Percentiles rank a stretch among this genome's conserved stretches.
These are phyloP conservation scores for Triticum dicoccoides DNA, from an alignment of 176 grass and related monocot genomes.

Conservation along the genomic window DNA sequence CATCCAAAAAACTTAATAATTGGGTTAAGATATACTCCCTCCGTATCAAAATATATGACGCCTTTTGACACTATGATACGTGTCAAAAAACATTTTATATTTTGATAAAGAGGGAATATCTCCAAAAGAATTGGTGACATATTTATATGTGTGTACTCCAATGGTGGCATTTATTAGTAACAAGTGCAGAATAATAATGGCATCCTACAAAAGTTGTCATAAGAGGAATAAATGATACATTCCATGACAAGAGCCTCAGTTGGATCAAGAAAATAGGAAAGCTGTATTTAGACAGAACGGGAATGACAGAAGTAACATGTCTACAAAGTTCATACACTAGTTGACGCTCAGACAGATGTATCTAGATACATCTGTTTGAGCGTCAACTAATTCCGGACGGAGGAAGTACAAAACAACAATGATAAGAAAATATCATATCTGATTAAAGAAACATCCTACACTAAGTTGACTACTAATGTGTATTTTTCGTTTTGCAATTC, in stretches of 20 bases:
- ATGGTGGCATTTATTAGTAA: neutral
- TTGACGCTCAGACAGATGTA: too few relatives aligned
- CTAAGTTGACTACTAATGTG: neutral
- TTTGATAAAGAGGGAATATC: neutral
- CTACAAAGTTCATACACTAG: neutral
- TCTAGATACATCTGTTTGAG: too few relatives aligned
- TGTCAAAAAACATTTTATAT: too few relatives aligned
- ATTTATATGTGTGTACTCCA: neutral
- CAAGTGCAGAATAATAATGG: neutral
- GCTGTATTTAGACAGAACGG: neutral
- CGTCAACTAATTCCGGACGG: too few relatives aligned
- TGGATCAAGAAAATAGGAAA: constrained; percentile 7
- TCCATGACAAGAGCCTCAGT: neutral
- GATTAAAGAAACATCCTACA: constrained; percentile 6
- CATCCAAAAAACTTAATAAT: neutral
- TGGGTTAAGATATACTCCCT: neutral
- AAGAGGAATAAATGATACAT: neutral
- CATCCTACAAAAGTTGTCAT: neutral
- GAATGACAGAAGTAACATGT: neutral
- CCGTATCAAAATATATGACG: too few relatives aligned
- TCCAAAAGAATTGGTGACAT: neutral
- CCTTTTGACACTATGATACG: too few relatives aligned
- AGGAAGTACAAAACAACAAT: neutral
- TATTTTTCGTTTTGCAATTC: neutral
- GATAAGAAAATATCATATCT: constrained; percentile 2